A percentile compares a stretch with the other conserved stretches of the same genome.
Conservation (phyloP, 208 protist genomes). For the Wallacemonas collosoma region DNA sequence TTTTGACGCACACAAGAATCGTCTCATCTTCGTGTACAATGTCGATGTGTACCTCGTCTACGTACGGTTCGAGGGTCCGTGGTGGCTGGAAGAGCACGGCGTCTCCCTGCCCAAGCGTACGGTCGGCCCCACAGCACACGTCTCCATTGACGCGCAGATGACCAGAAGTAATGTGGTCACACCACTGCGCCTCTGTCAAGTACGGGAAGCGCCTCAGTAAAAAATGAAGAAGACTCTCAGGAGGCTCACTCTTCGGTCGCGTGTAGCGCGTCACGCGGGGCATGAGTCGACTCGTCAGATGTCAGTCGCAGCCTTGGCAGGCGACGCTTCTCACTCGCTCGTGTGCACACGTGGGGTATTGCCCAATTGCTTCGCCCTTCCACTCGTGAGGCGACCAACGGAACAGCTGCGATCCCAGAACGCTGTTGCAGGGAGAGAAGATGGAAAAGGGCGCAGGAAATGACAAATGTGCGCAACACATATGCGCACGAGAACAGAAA, state of each 20-base stretch:
- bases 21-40: constrained; percentile 59
- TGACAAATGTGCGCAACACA: no score
- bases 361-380: no score
- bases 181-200: constrained; percentile 51
- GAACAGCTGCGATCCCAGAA: no score
- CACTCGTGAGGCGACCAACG: no score
- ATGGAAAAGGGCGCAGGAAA: no score
- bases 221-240: constrained; percentile 51
- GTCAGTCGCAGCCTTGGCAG: not conserved
- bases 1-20: constrained; percentile 72
- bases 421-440: no score
- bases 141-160: constrained; percentile 45
- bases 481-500: not conserved
- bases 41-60: constrained; percentile 60
- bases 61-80: constrained; percentile 62
- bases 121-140: constrained; percentile 8
- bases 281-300: constrained; percentile 26
- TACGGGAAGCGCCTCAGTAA: constrained; percentile 62
- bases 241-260: constrained; percentile 46
- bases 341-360: no score
- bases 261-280: constrained; percentile 61
- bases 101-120: constrained; percentile 59
- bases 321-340: no score
- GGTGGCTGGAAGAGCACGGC: constrained; percentile 64
- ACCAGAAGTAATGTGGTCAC: constrained; percentile 44